Evolutionary conservation across 495 filamentous ascomycete species (phyloP), one percentile per base, ranked within the genome.

Genomic region (Opeltia flavorubescens): DNA sequence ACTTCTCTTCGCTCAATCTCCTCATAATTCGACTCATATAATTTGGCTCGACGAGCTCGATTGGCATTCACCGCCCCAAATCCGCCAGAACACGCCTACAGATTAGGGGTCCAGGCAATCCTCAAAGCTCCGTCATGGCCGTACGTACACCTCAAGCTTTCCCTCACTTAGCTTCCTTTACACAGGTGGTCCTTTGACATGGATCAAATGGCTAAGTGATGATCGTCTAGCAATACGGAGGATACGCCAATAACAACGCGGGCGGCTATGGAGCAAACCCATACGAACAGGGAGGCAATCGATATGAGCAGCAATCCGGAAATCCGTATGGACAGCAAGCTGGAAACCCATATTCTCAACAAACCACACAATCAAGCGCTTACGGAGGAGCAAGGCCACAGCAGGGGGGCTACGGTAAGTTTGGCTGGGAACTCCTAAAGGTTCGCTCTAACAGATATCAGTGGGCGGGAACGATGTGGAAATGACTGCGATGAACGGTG

Each of bases 191-290:
- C n/a, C n/a, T n/a, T n/a, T n/a, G n/a, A n/a, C n/a, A n/a, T n/a
- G 8, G 6, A 17, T 15, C n/a, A 36, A 2, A 36, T 36, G n/a
- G 34, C 34, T 36, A 18, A 36, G n/a, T 36, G 34, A 3, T 36
- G 4, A 17, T n/a, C 34, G 12, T 17, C 11, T 11, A 44, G 28
- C 43, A 46, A 35, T 46, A 46, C 43, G 43, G 43, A 20, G 31
- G 46, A 9, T 41, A 48, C 11, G 27, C 18, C 35, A 34, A 50
- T 12, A 33, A 43, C 23, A 35, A 49, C 24, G 66, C 66, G 50
- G 71, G 70, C 60, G 77, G 80, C 62, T 77, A 77, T 64, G 67
- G 76, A 50, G 70, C 70, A 55, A 79, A 81, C 59, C 76, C 79
- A 4, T 84, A 81, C 52, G 68, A 64, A 50, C 69, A 76, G 56